A percentile compares a stretch with the other conserved stretches of the same genome.
phyloP scores from a whole-genome alignment of 225 moss, liverwort and hornwort genomes.

The Physcomitrellopsis africana region DNA sequence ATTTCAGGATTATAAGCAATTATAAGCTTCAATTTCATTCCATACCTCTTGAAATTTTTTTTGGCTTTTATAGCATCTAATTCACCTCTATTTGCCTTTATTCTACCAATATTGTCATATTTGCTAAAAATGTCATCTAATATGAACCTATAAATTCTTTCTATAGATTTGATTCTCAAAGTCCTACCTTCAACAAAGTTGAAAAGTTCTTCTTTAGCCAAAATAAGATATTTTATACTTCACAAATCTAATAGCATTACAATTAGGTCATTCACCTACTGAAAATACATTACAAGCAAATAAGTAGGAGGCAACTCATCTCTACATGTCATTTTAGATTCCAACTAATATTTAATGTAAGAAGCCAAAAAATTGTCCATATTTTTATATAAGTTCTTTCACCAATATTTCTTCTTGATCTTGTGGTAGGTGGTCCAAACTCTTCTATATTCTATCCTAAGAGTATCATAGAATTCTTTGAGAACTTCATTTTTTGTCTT shows the following conservation, averaged over 20 bases:
- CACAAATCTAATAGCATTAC: slow-evolving; percentile 6
- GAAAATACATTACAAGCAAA: slow-evolving; percentile 25
- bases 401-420: slow-evolving; percentile 33
- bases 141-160: no score
- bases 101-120: no score
- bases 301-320: slow-evolving; percentile 34
- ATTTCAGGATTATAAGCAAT: no score
- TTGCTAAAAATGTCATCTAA: no score
- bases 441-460: slow-evolving; percentile 27
- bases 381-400: no score
- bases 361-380: slow-evolving; percentile 20
- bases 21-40: no score
- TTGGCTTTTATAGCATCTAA: no score
- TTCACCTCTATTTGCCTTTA: no score
- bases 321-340: slow-evolving; percentile 25
- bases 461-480: slow-evolving; percentile 30
- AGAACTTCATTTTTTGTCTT: slow-evolving; percentile 15
- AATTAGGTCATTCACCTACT: slow-evolving; percentile 31
- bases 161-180: no score
- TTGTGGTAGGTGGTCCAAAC: slow-evolving; percentile 27
- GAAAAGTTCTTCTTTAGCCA: neutral
- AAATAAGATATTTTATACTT: no score
- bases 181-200: neutral
- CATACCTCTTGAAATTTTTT: no score
- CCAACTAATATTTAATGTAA: slow-evolving; percentile 9